Evolutionary conservation across 164 flowering plant genomes (phyloP).

Genomic region (Magnolia kwangsiensis): DNA sequence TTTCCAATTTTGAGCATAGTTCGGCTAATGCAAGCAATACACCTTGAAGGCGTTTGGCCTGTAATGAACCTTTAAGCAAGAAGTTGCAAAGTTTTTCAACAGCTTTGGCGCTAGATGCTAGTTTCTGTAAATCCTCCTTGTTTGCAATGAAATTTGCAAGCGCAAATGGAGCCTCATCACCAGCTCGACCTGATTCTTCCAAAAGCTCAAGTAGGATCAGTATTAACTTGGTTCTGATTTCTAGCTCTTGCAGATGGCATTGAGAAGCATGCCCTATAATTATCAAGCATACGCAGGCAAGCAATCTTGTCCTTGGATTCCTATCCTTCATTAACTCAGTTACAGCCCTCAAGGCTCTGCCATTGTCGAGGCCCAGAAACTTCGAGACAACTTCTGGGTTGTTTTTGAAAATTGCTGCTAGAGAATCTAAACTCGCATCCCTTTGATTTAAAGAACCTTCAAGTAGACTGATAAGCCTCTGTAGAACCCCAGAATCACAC

Average conservation of each 20-base stretch:
- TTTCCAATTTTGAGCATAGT: slow-evolving; percentile 79
- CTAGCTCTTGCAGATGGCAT: slow-evolving; percentile 49
- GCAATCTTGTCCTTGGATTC: slow-evolving; percentile 68
- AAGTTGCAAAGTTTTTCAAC: slow-evolving; percentile 56
- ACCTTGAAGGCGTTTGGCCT: slow-evolving; percentile 57
- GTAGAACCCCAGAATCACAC: slow-evolving; percentile 62
- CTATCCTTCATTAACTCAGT: slow-evolving; percentile 64
- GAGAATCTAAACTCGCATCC: slow-evolving; percentile 81
- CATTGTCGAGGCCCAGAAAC: slow-evolving; percentile 51
- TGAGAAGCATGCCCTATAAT: slow-evolving; percentile 53
- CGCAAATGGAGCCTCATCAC: slow-evolving; percentile 87
- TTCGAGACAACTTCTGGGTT: slow-evolving; percentile 53
- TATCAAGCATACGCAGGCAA: slow-evolving; percentile 74
- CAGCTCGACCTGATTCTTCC: slow-evolving; percentile 79
- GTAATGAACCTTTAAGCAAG: slow-evolving; percentile 34
- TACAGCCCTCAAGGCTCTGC: slow-evolving; percentile 50
- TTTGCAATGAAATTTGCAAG: slow-evolving; percentile 55
- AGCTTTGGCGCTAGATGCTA: slow-evolving; percentile 69
- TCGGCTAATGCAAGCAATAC: slow-evolving; percentile 67
- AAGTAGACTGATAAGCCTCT: slow-evolving; percentile 60
- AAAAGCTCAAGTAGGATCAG: slow-evolving; percentile 72
- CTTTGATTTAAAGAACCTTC: slow-evolving; percentile 69
- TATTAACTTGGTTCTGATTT: slow-evolving; percentile 54
- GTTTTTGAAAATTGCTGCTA: slow-evolving; percentile 57
- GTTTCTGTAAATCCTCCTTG: slow-evolving; percentile 69